These are phyloP conservation scores for Raffaelea ambrosiae DNA, from an alignment of 2,329 filamentous ascomycete genomes.

Conservation along the genomic window DNA sequence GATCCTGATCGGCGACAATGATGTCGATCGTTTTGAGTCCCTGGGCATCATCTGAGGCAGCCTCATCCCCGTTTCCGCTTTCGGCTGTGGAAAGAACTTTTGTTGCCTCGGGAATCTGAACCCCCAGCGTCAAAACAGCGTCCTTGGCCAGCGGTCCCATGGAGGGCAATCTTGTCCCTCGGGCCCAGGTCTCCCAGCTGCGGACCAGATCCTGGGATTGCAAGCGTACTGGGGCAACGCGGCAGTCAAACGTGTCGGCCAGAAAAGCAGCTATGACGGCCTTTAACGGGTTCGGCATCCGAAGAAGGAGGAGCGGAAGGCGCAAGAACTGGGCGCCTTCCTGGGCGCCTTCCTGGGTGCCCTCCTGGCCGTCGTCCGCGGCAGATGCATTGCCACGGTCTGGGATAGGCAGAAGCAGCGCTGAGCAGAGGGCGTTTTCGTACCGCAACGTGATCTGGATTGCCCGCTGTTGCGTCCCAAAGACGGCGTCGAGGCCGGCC, in stretches of 20 bases:
- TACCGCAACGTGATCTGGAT: constrained; percentile 41
- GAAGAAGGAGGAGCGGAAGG: constrained; percentile 44
- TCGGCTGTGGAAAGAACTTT: background rate
- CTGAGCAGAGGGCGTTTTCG: constrained; percentile 42
- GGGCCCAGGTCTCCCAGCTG: constrained; percentile 44
- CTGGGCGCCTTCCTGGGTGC: constrained; percentile 1
- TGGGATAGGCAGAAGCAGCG: constrained; percentile 36
- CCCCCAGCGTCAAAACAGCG: constrained; percentile 41
- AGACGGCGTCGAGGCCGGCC: constrained; percentile 25
- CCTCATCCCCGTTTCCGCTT: background rate
- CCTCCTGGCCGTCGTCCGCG: background rate
- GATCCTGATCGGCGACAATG: constrained; percentile 38
- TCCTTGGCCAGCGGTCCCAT: constrained; percentile 32
- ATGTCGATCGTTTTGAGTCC: constrained; percentile 41
- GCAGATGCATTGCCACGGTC: constrained; percentile 8
- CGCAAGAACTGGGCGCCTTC: constrained; percentile 29
- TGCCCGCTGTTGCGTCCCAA: constrained; percentile 18
- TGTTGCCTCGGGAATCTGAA: constrained; percentile 29
- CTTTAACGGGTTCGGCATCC: constrained; percentile 47
- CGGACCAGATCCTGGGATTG: constrained; percentile 41
- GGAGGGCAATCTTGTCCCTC: constrained; percentile 24
- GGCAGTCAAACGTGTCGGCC: constrained; percentile 46
- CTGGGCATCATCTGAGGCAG: constrained; percentile 6
- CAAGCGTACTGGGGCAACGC: constrained; percentile 39
- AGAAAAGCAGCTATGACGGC: constrained; percentile 42